These are phyloP conservation scores for Apiosordaria backusii DNA, from an alignment of 495 filamentous ascomycete species.

Conservation along the genomic window DNA sequence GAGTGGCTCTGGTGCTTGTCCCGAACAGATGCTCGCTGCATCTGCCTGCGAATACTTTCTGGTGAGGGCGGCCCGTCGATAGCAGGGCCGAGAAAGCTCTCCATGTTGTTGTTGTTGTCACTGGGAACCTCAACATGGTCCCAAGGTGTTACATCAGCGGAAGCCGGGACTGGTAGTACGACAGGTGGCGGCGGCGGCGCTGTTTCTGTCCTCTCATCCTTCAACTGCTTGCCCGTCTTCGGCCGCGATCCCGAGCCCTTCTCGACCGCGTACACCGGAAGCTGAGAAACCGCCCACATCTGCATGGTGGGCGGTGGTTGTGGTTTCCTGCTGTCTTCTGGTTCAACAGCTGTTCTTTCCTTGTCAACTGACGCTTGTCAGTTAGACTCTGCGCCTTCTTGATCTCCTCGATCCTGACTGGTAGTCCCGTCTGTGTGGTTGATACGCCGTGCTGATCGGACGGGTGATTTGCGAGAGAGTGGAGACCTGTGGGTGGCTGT, in stretches of 20 bases:
- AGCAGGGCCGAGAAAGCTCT: slow-evolving; percentile 44
- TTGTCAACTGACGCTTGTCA: neutral
- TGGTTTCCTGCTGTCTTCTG: neutral
- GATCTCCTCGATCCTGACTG: neutral
- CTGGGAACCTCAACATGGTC: slow-evolving; percentile 5
- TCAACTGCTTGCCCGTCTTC: slow-evolving; percentile 21
- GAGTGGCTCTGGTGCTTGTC: slow-evolving; percentile 47
- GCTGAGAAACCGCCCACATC: slow-evolving; percentile 34
- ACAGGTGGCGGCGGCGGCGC: slow-evolving; percentile 3
- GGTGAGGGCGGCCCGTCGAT: slow-evolving; percentile 54
- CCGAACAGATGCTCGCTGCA: slow-evolving; percentile 44
- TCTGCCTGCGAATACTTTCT: slow-evolving; percentile 50
- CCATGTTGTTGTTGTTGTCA: slow-evolving; percentile 25
- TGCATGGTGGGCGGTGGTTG: slow-evolving; percentile 26
- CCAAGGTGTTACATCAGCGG: slow-evolving; percentile 2
- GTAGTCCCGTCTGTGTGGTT: neutral
- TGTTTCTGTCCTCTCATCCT: slow-evolving; percentile 9
- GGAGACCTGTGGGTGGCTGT: neutral
- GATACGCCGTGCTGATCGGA: neutral
- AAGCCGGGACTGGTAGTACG: neutral
- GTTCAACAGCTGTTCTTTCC: neutral
- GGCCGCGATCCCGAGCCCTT: slow-evolving; percentile 21
- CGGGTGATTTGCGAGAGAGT: neutral
- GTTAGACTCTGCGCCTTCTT: neutral
- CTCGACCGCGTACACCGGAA: slow-evolving; percentile 33